Conservation (phyloP, 306 rosid genomes). For the Lathyrus aphaca region DNA sequence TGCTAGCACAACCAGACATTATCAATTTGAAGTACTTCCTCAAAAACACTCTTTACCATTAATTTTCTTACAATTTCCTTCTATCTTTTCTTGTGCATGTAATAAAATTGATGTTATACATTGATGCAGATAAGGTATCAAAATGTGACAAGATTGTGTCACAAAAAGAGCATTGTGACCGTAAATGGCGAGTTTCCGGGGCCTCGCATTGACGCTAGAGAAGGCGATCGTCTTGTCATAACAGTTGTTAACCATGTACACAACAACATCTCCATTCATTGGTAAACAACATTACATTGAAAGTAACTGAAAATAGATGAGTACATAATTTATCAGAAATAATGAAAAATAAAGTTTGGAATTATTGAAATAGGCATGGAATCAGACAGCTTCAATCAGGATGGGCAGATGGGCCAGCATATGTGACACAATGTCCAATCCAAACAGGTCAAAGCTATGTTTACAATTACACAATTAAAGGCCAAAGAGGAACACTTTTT, state of each 20-base stretch:
- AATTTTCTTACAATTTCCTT: not conserved
- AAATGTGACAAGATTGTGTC: slow-evolving; percentile 62
- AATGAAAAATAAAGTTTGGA: not conserved
- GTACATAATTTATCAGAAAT: no score
- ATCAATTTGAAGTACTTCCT: slow-evolving; percentile 55
- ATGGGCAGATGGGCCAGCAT: slow-evolving; percentile 78
- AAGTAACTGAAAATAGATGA: no score
- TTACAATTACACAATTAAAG: slow-evolving; percentile 61
- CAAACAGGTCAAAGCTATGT: slow-evolving; percentile 66
- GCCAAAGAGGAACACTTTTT: slow-evolving; percentile 71
- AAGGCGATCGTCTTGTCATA: slow-evolving; percentile 59
- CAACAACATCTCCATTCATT: slow-evolving; percentile 65
- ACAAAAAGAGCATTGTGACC: slow-evolving; percentile 59
- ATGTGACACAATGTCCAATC: slow-evolving; percentile 70
- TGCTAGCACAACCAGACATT: slow-evolving; percentile 62
- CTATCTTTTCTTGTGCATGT: not conserved
- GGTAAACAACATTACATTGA: slow-evolving; percentile 38
- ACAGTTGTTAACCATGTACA: slow-evolving; percentile 61
- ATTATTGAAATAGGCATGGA: slow-evolving; percentile 58
- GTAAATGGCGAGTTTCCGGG: slow-evolving; percentile 69
- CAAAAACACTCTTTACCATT: not conserved
- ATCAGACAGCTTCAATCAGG: slow-evolving; percentile 60
- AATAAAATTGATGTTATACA: not conserved
- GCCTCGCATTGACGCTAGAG: slow-evolving; percentile 62
- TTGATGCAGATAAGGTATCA: slow-evolving; percentile 47